These are phyloP conservation scores for Mariannaea sp. DNA, from an alignment of 2,329 filamentous ascomycete genomes.

Conservation along the genomic window DNA sequence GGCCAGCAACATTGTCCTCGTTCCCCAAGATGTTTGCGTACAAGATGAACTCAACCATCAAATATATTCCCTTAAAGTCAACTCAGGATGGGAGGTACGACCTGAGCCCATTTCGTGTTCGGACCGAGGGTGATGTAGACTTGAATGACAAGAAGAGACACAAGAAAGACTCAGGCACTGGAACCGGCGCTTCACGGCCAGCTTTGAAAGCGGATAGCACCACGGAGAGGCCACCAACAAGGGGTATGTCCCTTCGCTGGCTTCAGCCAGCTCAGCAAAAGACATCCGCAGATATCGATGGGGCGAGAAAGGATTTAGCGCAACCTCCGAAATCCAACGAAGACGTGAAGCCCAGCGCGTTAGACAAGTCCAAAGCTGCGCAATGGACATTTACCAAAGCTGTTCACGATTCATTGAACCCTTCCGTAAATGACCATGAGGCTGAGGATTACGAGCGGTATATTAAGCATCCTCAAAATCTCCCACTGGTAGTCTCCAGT, in stretches of 20 bases:
- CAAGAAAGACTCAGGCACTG: slow-evolving; percentile 72
- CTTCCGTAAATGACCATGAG: slow-evolving; percentile 76
- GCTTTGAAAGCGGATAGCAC: slow-evolving; percentile 45
- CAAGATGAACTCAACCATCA: slow-evolving; percentile 87
- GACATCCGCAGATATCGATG: slow-evolving; percentile 28
- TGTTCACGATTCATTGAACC: slow-evolving; percentile 83
- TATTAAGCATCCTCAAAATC: slow-evolving; percentile 83
- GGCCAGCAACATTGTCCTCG: slow-evolving; percentile 83
- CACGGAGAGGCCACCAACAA: slow-evolving; percentile 46
- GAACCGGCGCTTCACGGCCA: slow-evolving; percentile 49
- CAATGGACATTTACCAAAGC: slow-evolving; percentile 90
- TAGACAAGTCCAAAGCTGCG: slow-evolving; percentile 79
- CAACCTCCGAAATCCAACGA: slow-evolving; percentile 29
- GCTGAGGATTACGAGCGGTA: slow-evolving; percentile 87
- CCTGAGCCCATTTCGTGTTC: slow-evolving; percentile 84
- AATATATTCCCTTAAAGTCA: slow-evolving; percentile 77
- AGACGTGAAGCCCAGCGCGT: slow-evolving; percentile 59
- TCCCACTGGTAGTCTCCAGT: slow-evolving; percentile 79
- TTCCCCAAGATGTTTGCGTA: slow-evolving; percentile 92
- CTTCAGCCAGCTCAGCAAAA: slow-evolving; percentile 56
- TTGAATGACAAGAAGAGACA: slow-evolving; percentile 63
- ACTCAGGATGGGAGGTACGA: slow-evolving; percentile 78
- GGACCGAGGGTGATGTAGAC: slow-evolving; percentile 65
- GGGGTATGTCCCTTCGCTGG: slow-evolving; percentile 64
- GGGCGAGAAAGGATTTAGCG: slow-evolving; percentile 20